Evolutionary conservation across 2,329 filamentous ascomycete genomes (phyloP), one percentile per base, ranked within the genome.

Genomic region (Waltergamsia citrina): DNA sequence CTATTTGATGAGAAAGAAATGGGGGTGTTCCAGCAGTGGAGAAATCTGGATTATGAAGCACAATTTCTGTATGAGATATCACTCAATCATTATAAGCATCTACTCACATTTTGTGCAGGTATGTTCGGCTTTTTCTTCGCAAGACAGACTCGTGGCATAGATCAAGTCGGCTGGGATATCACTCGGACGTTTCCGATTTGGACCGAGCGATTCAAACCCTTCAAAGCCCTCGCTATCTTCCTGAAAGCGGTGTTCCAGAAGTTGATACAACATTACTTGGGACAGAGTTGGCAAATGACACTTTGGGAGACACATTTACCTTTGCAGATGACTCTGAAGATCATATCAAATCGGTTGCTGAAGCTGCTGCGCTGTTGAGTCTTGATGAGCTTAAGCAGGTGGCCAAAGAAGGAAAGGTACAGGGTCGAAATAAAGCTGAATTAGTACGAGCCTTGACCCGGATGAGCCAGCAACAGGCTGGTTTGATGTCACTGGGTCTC

Each of bases 121-220:
- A 95, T 58, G 88, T 96, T 11, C 78, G 92, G 16, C 63, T 98
- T 2, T 98, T 98, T 50, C 66, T 98, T 4, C 78, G 92, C 30
- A 98, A 98, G 55, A 86, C 85, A 2, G 83, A 84, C 16, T 78
- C 79, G 2, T 98, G 92, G 92, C 87, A 95, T 62, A 79, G 92
- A 8, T 72, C 86, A 41, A 76, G 72, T 46, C 75, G 78, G 16
- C 60, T 98, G 18, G 76, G 77, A 3, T 95, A 95, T 48, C 75
- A 90, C 48, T 74, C 77, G 42, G 88, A 96, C 52, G 82, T 98
- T 40, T 71, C 79, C 29, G 75, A 95, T 51, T 65, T 88, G 25
- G 65, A 77, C 11, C 51, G 59, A 11, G 82, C 85, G 2, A 77
- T 87, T 4, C 54, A 62, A 10, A 69, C 65, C 29, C 62, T 96